Base-by-base conservation (phyloP, 73 alveolate species). In the Symbiodinium pilosum region DNA sequence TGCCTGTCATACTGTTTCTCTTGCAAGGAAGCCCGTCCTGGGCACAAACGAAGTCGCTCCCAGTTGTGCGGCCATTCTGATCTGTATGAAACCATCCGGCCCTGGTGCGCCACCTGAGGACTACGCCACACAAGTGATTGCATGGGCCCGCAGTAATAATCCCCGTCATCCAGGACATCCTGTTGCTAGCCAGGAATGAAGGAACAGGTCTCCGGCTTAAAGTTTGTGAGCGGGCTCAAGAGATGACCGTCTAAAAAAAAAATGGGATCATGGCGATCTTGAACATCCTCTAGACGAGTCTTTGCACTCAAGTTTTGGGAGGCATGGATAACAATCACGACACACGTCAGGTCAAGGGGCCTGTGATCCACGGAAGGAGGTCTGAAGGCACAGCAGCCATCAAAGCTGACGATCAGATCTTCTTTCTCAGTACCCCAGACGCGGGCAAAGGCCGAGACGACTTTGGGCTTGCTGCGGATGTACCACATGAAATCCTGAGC, bases 401-500 rank as follows among this genome's bases (percentile, higher is more conserved):
- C 94, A 64, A 54, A 87, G 94, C 94, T 87, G 64, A 54, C 64
- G 32, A 87, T 28, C 42, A 87, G n/a, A 87, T 87, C 94, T 41
- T 51, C 94, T 28, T 36, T 32, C 32, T 32, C 39, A 16, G 56
- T 84, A 40, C 59, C 59, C 94, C 94, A 87, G 43, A 87, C 36
- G 59, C 38, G 30, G 43, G 94, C 94, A 38, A 87, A 87, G 56
- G 94, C 64, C 7, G 85, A 30, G 56, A 87, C 4, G 12, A 87
- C 94, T 41, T 32, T 39, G 11, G 52, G 84, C 64, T 77, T 75
- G 56, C 64, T 47, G 42, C 94, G 84, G 73, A 87, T n/a, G 84
- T 87, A 87, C 94, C 94, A 87, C 94, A 87, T 87, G 84, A 87
- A 87, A 21, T 87, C 94, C 94, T 87, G 38, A 54, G 84, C 4